phyloP scores from a whole-genome alignment of 2,329 filamentous ascomycete species.

The Talaromyces sp. region DNA sequence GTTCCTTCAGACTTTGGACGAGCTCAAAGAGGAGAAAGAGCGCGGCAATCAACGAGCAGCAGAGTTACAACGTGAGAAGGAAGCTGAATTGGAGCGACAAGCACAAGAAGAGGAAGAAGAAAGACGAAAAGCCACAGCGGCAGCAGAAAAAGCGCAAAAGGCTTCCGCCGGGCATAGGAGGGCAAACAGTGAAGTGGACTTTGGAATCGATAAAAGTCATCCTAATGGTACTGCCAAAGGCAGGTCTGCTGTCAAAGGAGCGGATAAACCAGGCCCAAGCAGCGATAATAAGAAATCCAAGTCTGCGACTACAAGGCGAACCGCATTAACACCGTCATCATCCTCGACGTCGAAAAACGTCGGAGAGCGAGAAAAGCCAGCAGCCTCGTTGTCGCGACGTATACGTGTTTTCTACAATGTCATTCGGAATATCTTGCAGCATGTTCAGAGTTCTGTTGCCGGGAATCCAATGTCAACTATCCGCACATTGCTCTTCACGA shows the following conservation, averaged over 20 bases:
- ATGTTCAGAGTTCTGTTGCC: conserved; percentile 51
- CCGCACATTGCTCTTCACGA: conserved; percentile 70
- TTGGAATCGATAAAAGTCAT: conserved; percentile 61
- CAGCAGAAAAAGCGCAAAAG: conserved; percentile 38
- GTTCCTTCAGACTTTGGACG: conserved; percentile 81
- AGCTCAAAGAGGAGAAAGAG: conserved; percentile 77
- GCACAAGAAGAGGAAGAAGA: conserved; percentile 43
- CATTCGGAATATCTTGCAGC: conserved; percentile 50
- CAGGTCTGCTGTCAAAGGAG: conserved; percentile 25
- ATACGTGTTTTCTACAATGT: conserved; percentile 44
- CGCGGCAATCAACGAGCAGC: conserved; percentile 63
- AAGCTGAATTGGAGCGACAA: conserved; percentile 53
- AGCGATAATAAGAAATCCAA: conserved; percentile 24
- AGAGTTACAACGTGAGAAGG: conserved; percentile 60
- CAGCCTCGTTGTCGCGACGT: conserved; percentile 34
- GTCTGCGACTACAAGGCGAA: conserved; percentile 19
- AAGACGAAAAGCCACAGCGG: conserved; percentile 34
- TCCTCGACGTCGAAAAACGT: conserved; percentile 35
- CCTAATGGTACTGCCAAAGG: conserved; percentile 33
- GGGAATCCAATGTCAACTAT: conserved; percentile 56
- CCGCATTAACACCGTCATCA: conserved; percentile 30
- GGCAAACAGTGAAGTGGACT: conserved; percentile 65
- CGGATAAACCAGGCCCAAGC: conserved; percentile 27
- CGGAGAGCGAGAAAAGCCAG: conserved; percentile 38
- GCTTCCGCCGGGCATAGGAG: conserved; percentile 41